Evolutionary conservation across 164 flowering plant genomes (phyloP).

Genomic region (Vitis rupestris): DNA sequence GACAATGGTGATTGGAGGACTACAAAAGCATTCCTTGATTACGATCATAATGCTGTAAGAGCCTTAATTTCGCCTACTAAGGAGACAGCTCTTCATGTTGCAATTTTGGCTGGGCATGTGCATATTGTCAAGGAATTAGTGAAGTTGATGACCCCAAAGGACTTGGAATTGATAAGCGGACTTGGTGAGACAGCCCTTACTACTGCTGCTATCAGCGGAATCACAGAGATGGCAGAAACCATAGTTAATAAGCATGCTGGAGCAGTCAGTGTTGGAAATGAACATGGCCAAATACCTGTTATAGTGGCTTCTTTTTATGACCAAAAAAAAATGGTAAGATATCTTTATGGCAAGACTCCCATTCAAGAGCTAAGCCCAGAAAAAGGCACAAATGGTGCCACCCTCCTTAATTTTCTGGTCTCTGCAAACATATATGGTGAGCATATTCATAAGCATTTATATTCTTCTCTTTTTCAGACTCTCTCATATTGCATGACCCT

Average conservation of each 20-base stretch:
- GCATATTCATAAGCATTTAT: background rate
- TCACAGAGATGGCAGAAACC: constrained; percentile 12
- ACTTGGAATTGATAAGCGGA: constrained; percentile 15
- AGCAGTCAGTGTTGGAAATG: constrained; percentile 4
- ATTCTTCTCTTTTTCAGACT: background rate
- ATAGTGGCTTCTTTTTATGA: constrained; percentile 30
- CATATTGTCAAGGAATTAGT: constrained; percentile 24
- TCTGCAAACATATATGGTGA: constrained; percentile 16
- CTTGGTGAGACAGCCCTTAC: constrained; percentile 18
- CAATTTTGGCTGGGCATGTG: constrained; percentile 21
- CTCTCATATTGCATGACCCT: no score
- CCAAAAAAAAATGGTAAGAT: constrained; percentile 21
- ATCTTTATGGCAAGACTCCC: constrained; percentile 20
- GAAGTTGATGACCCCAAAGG: background rate
- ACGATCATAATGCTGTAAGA: constrained; percentile 12
- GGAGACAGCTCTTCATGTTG: constrained; percentile 36
- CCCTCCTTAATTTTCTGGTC: constrained; percentile 17
- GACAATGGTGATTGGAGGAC: constrained; percentile 15
- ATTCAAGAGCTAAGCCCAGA: constrained; percentile 16
- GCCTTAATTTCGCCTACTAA: constrained; percentile 14
- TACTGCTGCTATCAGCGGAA: constrained; percentile 28
- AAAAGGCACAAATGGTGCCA: constrained; percentile 17
- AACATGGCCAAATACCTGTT: constrained; percentile 20
- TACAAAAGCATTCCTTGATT: constrained; percentile 8
- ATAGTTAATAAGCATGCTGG: constrained; percentile 15